Conservation (phyloP, 2,329 filamentous ascomycete species). For the Fusarium decemcellulare region DNA sequence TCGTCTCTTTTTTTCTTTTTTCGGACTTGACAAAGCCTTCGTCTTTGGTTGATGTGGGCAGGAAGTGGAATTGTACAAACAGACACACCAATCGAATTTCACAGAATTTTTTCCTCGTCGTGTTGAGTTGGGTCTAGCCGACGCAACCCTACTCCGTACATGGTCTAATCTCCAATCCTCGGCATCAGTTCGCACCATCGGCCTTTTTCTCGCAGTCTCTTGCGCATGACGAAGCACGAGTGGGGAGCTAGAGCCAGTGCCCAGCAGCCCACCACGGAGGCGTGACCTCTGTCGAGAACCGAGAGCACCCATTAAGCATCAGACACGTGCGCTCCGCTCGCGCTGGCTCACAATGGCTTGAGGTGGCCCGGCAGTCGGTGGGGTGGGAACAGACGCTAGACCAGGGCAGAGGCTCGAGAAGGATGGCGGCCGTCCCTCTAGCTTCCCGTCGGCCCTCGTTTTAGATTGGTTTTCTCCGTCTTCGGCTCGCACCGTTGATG, state of each 20-base stretch:
- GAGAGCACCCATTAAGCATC: constrained; percentile 50
- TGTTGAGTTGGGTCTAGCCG: constrained; percentile 35
- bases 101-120: constrained; percentile 33
- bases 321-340: constrained; percentile 51
- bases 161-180: constrained; percentile 41
- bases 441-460: constrained; percentile 48
- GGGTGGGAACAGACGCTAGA: constrained; percentile 42
- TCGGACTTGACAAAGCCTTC: constrained; percentile 18
- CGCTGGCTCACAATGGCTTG: constrained; percentile 33
- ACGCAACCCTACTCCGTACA: constrained; percentile 32
- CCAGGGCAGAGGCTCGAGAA: constrained; percentile 36
- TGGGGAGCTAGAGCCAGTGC: constrained; percentile 31
- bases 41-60: constrained; percentile 44
- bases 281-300: constrained; percentile 37
- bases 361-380: constrained; percentile 36
- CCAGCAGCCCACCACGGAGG: constrained; percentile 31
- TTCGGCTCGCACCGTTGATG: constrained; percentile 56
- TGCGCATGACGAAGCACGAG: constrained; percentile 18
- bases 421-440: constrained; percentile 36
- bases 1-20: constrained; percentile 9
- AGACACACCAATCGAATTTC: constrained; percentile 49
- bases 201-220: constrained; percentile 21
- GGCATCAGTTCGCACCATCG: constrained; percentile 30
- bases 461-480: constrained; percentile 53
- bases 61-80: constrained; percentile 47